A percentile compares a stretch with the other conserved stretches of the same genome.
phyloP scores from a whole-genome alignment of 495 filamentous ascomycete genomes.

The Penicillium maclennaniae region DNA sequence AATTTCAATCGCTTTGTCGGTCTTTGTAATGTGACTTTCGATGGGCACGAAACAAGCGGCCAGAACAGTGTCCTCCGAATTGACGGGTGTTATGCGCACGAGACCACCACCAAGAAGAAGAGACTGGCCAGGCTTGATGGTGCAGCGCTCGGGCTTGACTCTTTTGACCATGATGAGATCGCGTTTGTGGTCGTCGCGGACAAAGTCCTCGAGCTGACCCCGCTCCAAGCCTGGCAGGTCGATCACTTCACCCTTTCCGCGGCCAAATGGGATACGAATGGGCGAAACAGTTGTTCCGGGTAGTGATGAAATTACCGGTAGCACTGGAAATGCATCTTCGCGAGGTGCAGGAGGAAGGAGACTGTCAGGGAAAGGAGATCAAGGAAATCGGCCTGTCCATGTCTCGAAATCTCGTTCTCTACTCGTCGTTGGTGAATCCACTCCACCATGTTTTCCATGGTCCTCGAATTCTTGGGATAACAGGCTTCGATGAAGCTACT shows the following conservation, averaged over 20 bases:
- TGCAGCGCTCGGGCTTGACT: slow-evolving; percentile 60
- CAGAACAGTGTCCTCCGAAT: slow-evolving; percentile 58
- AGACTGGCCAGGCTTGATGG: slow-evolving; percentile 73
- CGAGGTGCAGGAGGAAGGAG: slow-evolving; percentile 71
- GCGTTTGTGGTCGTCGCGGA: slow-evolving; percentile 57
- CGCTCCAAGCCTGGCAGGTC: slow-evolving; percentile 86
- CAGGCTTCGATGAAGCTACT: slow-evolving; percentile 81
- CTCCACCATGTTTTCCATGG: slow-evolving; percentile 37
- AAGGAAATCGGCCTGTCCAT: slow-evolving; percentile 13
- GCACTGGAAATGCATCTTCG: slow-evolving; percentile 69
- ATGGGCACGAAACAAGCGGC: slow-evolving; percentile 78
- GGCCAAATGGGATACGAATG: slow-evolving; percentile 83
- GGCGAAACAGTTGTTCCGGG: slow-evolving; percentile 94
- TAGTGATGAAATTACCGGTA: slow-evolving; percentile 79
- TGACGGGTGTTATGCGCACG: slow-evolving; percentile 78
- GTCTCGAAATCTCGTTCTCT: slow-evolving; percentile 15
- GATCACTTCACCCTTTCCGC: slow-evolving; percentile 84
- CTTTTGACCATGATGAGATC: slow-evolving; percentile 74
- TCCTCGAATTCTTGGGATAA: slow-evolving; percentile 74
- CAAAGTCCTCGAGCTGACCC: slow-evolving; percentile 62
- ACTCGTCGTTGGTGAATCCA: slow-evolving; percentile 27
- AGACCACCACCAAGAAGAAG: slow-evolving; percentile 81
- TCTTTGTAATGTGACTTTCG: slow-evolving; percentile 67
- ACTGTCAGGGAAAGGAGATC: slow-evolving; percentile 26
- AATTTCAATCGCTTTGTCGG: slow-evolving; percentile 67